Percentiles rank a stretch among this genome's conserved stretches.
These are phyloP conservation scores for Xerophyta viscosa DNA, from an alignment of 106 monocot species.

Conservation along the genomic window DNA sequence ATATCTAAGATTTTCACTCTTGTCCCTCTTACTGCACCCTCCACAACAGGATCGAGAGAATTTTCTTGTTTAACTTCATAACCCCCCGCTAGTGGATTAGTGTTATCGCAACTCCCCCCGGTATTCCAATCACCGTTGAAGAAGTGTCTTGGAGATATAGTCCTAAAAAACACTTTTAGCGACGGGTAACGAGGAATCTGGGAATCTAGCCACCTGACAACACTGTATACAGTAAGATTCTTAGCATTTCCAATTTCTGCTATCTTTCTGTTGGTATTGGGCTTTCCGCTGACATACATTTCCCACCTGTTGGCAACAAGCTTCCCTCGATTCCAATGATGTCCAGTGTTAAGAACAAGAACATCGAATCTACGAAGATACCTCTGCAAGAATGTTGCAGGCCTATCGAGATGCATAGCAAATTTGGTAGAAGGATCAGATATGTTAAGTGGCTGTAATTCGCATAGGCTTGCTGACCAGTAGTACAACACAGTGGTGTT, in stretches of 20 bases:
- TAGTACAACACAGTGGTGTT: conserved; percentile 77
- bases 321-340: conserved; percentile 90
- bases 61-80: conserved; percentile 41
- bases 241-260: conserved; percentile 43
- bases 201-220: conserved; percentile 63
- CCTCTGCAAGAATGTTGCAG: conserved; percentile 37
- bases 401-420: conserved; percentile 88
- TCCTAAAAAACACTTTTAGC: conserved; percentile 68
- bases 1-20: conserved; percentile 73
- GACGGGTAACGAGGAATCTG: conserved; percentile 34
- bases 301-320: conserved; percentile 69
- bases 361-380: conserved; percentile 65
- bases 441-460: conserved; percentile 53
- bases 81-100: conserved; percentile 48
- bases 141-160: conserved; percentile 89
- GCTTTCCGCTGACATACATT: conserved; percentile 54
- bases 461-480: conserved; percentile 81
- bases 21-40: conserved; percentile 61
- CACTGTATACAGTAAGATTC: conserved; percentile 53
- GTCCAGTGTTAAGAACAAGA: conserved; percentile 82
- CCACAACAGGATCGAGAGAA: conserved; percentile 41
- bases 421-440: conserved; percentile 41
- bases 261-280: conserved; percentile 37
- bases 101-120: conserved; percentile 88
- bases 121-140: conserved; percentile 90